These are phyloP conservation scores for Suillus variegatus DNA, from an alignment of 768 basidiomycete species.

Conservation along the genomic window DNA sequence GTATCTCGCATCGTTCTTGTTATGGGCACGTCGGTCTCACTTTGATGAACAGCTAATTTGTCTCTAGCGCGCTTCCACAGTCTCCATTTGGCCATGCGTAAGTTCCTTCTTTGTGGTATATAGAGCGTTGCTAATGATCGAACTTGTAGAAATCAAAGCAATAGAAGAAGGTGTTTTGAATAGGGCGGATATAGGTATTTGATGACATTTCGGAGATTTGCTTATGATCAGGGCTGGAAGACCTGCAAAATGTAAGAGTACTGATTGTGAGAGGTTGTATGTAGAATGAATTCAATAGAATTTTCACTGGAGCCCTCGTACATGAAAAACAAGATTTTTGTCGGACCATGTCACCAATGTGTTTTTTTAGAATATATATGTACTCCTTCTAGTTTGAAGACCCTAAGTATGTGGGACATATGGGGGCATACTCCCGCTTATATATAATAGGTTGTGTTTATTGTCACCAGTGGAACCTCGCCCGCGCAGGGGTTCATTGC, in stretches of 20 bases:
- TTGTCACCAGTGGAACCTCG: no score
- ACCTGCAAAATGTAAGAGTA: neutral
- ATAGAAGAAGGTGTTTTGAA: constrained; percentile 28
- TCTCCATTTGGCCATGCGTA: constrained; percentile 31
- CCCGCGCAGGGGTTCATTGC: no score
- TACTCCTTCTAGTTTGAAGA: no score
- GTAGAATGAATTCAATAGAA: neutral
- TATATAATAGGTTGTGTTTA: no score
- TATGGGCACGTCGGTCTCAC: neutral
- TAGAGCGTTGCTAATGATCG: neutral
- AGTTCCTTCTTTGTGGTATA: constrained; percentile 14
- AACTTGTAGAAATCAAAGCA: constrained; percentile 28
- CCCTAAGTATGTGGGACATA: no score
- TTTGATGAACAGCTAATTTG: constrained; percentile 21
- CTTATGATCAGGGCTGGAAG: neutral
- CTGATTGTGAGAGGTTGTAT: neutral
- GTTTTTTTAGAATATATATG: no score
- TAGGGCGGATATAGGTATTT: constrained; percentile 2
- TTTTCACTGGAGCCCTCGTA: neutral
- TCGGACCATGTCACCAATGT: no score
- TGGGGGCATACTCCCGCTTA: no score
- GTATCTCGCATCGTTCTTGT: constrained; percentile 7
- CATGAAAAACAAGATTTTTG: neutral
- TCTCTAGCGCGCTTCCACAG: constrained; percentile 30
- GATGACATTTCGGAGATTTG: neutral